Conservation (phyloP, 495 filamentous ascomycete species). For the Hypoxylon fragiforme region DNA sequence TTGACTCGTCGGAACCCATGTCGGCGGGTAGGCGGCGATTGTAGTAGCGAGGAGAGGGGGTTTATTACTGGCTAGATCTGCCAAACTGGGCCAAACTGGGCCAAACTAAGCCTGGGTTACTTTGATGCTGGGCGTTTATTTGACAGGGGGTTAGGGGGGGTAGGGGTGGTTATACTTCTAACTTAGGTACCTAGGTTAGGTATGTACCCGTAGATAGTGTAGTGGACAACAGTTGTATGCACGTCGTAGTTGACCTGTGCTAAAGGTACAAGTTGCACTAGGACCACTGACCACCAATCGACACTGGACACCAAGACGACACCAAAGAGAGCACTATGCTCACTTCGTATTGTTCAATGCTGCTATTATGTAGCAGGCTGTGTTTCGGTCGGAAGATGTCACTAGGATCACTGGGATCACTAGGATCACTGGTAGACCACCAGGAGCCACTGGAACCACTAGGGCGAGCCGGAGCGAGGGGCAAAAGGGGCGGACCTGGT, state of each 20-base stretch:
- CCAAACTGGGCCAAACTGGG: conserved; percentile 5
- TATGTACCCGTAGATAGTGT: background rate
- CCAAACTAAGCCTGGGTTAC: conserved; percentile 25
- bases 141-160: conserved; percentile 4
- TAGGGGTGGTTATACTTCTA: too few relatives aligned
- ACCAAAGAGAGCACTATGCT: conserved; percentile 21
- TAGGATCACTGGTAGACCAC: background rate
- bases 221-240: too few relatives aligned
- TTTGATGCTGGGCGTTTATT: conserved; percentile 5
- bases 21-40: conserved; percentile 27
- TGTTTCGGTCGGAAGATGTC: conserved; percentile 6
- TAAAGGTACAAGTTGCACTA: too few relatives aligned
- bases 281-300: too few relatives aligned
- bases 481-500: conserved; percentile 30
- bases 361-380: background rate
- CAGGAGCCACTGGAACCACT: conserved; percentile 1
- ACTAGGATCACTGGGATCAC: background rate
- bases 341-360: conserved; percentile 5
- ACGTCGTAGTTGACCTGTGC: too few relatives aligned
- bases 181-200: background rate
- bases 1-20: conserved; percentile 37
- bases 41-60: background rate
- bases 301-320: too few relatives aligned
- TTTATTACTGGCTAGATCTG: conserved; percentile 3
- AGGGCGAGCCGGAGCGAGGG: conserved; percentile 10